Evolutionary conservation across 192 early-diverging fungal species (phyloP).

Genomic region (Coemansia sp.): DNA sequence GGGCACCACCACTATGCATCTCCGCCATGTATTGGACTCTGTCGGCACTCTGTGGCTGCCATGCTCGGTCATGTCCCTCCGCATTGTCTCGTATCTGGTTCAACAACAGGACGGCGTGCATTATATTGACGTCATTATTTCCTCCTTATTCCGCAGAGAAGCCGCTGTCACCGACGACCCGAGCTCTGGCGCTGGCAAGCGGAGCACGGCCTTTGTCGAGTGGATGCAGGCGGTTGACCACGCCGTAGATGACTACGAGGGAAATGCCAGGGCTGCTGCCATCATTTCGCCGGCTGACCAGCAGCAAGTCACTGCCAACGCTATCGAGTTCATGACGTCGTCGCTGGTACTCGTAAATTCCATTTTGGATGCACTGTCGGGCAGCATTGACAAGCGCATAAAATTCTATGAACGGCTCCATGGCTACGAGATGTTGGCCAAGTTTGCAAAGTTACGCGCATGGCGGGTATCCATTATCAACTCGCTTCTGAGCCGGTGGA

Average conservation of each 20-base stretch:
- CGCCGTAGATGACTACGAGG: constrained; percentile 22
- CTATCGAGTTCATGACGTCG: constrained; percentile 24
- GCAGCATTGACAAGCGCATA: constrained; percentile 27
- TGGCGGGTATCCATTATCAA: constrained; percentile 29
- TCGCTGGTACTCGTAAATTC: constrained; percentile 31
- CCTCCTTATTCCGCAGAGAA: constrained; percentile 36
- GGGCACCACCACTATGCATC: not conserved
- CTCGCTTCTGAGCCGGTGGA: constrained; percentile 44
- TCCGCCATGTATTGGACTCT: constrained; percentile 40
- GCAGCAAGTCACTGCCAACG: constrained; percentile 14
- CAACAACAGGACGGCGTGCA: constrained; percentile 28
- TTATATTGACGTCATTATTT: constrained; percentile 15
- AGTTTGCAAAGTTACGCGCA: constrained; percentile 18
- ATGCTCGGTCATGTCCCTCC: constrained; percentile 35
- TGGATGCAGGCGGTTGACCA: constrained; percentile 52
- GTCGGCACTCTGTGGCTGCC: constrained; percentile 43
- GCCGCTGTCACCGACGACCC: constrained; percentile 3
- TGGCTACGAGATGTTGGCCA: constrained; percentile 37
- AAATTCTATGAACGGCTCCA: constrained; percentile 40
- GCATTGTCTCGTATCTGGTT: constrained; percentile 27
- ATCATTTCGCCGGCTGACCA: not conserved
- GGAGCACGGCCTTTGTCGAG: constrained; percentile 36
- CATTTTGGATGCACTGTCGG: constrained; percentile 22
- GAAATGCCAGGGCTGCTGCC: not conserved
- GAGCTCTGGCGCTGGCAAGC: not conserved